phyloP scores from a whole-genome alignment of 306 rosid species.

The Hippophae rhamnoides region DNA sequence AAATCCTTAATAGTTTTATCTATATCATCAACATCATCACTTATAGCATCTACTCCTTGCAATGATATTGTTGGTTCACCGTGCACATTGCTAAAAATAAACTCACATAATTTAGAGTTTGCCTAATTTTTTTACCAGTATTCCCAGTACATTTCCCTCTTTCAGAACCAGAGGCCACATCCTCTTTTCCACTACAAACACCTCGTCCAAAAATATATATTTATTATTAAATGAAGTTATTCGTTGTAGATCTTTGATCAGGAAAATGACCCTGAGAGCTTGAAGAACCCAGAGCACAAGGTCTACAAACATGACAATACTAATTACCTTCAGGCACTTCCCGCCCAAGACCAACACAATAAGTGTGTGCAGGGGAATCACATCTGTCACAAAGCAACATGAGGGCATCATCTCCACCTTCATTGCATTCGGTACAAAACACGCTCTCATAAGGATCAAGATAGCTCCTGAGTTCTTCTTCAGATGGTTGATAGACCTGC shows the following conservation, averaged over 20 bases:
- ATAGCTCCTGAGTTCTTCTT: conserved; percentile 93
- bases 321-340: conserved; percentile 95
- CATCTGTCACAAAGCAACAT: conserved; percentile 90
- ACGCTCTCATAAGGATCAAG: conserved; percentile 88
- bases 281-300: conserved; percentile 64
- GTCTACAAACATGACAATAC: conserved; percentile 82
- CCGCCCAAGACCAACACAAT: conserved; percentile 80
- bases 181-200: too few relatives aligned
- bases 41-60: too few relatives aligned
- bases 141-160: too few relatives aligned
- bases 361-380: conserved; percentile 97
- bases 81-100: too few relatives aligned
- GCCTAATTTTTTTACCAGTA: too few relatives aligned
- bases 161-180: too few relatives aligned
- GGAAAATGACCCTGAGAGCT: conserved; percentile 44
- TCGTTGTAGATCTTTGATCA: conserved; percentile 43
- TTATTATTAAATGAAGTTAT: conserved; percentile 12
- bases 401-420: conserved; percentile 87
- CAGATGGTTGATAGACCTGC: conserved; percentile 97
- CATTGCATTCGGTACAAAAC: conserved; percentile 78
- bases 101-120: too few relatives aligned
- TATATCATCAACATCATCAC: too few relatives aligned
- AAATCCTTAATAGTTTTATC: too few relatives aligned
- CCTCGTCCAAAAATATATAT: too few relatives aligned
- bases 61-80: too few relatives aligned